Base-by-base conservation (phyloP, 306 rosid species). In the Lupinus albus region DNA sequence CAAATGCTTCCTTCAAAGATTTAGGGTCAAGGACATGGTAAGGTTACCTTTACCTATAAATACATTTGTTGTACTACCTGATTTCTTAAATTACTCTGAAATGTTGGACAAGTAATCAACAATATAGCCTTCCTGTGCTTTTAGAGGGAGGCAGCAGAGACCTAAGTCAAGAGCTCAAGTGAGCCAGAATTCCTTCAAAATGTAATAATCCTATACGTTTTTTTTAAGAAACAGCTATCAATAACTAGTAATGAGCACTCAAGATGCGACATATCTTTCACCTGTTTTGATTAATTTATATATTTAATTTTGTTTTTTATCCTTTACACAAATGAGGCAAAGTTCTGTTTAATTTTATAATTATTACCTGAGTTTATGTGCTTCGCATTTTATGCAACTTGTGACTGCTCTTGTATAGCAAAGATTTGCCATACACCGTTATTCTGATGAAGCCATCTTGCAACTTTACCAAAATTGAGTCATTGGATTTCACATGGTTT, bases 221-320 rank as follows among this genome's bases (percentile, higher is more conserved):
- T 32, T 5, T 33, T 33, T 48, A 42, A 58, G 64, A 78, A 59
- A 71, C 60, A 42, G 18, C 74, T 21, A 60, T 15, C 32, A 15
- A 38, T 16, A 60, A 38, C 28, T 15, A 35, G 67, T 20, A 25
- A 20, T 0, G 52, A 17, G 35, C 5, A 42, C 36, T 51, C 36
- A 18, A 4, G 21, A 17, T 32, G 17, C 17, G 7, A 55, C 41
- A 11, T 4, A 12, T 28, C 36, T 20, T 21, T 53, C 61, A 11
- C 16, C 18, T n/a, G 41, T 9, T 25, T 54, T 25, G 30, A 12
- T 54, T 21, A 14, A 1, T 52, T 63, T 61, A n/a, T 41, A 52
- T 25, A 25, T 25, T 7, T 17, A 9, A 49, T 41, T 41, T 42
- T 73, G 25, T 7, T 73, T 61, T 30, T 36, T 45, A 36, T 15